A percentile compares a stretch with the other conserved stretches of the same genome.
Conservation (phyloP, 2,329 filamentous ascomycete species). For the Fusarium anguioides region DNA sequence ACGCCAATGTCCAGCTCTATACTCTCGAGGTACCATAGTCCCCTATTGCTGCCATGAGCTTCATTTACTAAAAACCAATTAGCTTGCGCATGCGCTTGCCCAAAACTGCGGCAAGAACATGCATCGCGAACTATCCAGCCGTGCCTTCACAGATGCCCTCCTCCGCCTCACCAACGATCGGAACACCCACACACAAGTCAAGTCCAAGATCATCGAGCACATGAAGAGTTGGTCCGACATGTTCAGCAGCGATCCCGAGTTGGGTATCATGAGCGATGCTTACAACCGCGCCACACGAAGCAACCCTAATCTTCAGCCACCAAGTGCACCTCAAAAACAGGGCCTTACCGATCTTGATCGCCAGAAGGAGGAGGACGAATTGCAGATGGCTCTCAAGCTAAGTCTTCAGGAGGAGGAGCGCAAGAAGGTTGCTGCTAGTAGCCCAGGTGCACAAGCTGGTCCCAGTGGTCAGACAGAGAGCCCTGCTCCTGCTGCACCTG, state of each 20-base stretch:
- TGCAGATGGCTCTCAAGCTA: conserved; percentile 94
- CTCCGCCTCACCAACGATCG: conserved; percentile 91
- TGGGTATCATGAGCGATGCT: conserved; percentile 97
- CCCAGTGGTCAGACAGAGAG: conserved; percentile 57
- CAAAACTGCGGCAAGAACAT: conserved; percentile 90
- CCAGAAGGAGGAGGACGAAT: conserved; percentile 95
- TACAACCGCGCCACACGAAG: conserved; percentile 84
- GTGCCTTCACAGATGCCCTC: conserved; percentile 93
- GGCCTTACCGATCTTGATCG: conserved; percentile 90
- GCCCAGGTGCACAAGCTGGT: conserved; percentile 47
- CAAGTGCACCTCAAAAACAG: conserved; percentile 92
- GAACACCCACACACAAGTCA: conserved; percentile 96
- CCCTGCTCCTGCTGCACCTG: conserved; percentile 67
- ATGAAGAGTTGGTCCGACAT: conserved; percentile 98
- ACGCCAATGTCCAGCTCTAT: conserved; percentile 96
- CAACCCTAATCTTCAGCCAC: conserved; percentile 91
- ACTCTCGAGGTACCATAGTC: conserved; percentile 75
- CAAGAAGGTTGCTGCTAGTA: conserved; percentile 61
- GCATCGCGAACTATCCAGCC: conserved; percentile 89
- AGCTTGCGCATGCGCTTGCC: conserved; percentile 90
- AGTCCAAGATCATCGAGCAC: conserved; percentile 94
- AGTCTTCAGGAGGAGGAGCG: conserved; percentile 88
- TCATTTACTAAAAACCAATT: conserved; percentile 22
- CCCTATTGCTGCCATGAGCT: not conserved
- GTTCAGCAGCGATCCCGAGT: conserved; percentile 88